Conservation (phyloP, 2,329 filamentous ascomycete species). For the Trichothecium sympodiale region DNA sequence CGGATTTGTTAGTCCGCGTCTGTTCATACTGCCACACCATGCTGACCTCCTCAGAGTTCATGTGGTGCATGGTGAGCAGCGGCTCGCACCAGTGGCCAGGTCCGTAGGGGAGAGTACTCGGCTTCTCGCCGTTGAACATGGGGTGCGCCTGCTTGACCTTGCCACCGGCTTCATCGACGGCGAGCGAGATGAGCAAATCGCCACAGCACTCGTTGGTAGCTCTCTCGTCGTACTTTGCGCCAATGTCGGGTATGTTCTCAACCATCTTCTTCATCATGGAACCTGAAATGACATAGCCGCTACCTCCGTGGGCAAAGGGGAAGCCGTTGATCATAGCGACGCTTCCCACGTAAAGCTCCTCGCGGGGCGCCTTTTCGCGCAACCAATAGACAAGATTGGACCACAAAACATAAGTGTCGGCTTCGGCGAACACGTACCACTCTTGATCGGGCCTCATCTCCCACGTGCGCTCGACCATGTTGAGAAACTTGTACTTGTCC, state of each 20-base stretch:
- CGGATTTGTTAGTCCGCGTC: constrained; percentile 26
- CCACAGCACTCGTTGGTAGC: constrained; percentile 37
- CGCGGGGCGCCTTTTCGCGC: constrained; percentile 24
- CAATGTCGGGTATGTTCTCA: constrained; percentile 28
- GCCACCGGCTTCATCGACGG: constrained; percentile 31
- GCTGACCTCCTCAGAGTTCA: constrained; percentile 40
- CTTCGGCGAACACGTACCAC: constrained; percentile 51
- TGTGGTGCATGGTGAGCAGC: constrained; percentile 45
- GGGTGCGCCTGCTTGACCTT: constrained; percentile 34
- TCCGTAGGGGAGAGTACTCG: constrained; percentile 36
- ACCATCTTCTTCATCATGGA: constrained; percentile 38
- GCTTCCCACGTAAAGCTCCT: constrained; percentile 40
- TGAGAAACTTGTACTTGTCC: constrained; percentile 52
- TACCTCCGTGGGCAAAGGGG: constrained; percentile 46
- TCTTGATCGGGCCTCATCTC: constrained; percentile 38
- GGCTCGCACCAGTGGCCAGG: constrained; percentile 44
- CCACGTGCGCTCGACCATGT: constrained; percentile 46
- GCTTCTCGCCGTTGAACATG: constrained; percentile 46
- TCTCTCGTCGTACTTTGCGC: constrained; percentile 33
- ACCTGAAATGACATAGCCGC: constrained; percentile 44
- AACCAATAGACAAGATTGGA: constrained; percentile 40
- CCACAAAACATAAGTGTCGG: constrained; percentile 48
- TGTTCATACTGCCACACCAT: constrained; percentile 43
- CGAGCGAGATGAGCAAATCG: constrained; percentile 38
- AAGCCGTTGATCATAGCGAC: constrained; percentile 32